phyloP scores from a whole-genome alignment of 352 stramenopile species.

The Phytopythium oedochilum region DNA sequence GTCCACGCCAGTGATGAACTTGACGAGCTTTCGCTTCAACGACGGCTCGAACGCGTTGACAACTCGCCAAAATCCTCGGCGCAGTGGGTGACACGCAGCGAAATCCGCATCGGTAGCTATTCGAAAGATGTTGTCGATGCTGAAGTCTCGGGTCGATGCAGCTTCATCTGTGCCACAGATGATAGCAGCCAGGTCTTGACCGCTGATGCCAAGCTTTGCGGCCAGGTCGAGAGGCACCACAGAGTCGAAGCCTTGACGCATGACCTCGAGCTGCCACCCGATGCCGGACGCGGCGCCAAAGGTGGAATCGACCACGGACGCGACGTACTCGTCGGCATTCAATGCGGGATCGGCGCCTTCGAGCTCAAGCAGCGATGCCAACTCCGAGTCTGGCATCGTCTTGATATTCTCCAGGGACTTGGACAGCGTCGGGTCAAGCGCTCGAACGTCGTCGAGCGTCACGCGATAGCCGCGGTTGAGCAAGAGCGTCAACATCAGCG shows the following conservation, averaged over 20 bases:
- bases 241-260: slow-evolving; percentile 39
- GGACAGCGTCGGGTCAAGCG: slow-evolving; percentile 37
- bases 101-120: slow-evolving; percentile 59
- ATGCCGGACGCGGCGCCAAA: slow-evolving; percentile 39
- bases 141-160: slow-evolving; percentile 23
- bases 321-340: slow-evolving; percentile 45
- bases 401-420: slow-evolving; percentile 43
- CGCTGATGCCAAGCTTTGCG: slow-evolving; percentile 11
- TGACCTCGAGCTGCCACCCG: slow-evolving; percentile 39
- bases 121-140: slow-evolving; percentile 42
- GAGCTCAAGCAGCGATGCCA: slow-evolving; percentile 48
- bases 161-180: slow-evolving; percentile 19
- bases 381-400: slow-evolving; percentile 40
- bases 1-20: slow-evolving; percentile 73
- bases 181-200: slow-evolving; percentile 28
- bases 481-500: slow-evolving; percentile 47
- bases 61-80: slow-evolving; percentile 39
- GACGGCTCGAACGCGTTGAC: slow-evolving; percentile 46
- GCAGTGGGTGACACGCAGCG: slow-evolving; percentile 29
- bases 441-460: slow-evolving; percentile 37
- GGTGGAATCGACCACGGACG: slow-evolving; percentile 35
- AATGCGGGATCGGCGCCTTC: slow-evolving; percentile 33
- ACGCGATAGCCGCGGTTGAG: slow-evolving; percentile 24
- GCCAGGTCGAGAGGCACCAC: slow-evolving; percentile 30
- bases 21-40: slow-evolving; percentile 60